phyloP scores from a whole-genome alignment of 148 eudicot species.

The Cornus controversa region DNA sequence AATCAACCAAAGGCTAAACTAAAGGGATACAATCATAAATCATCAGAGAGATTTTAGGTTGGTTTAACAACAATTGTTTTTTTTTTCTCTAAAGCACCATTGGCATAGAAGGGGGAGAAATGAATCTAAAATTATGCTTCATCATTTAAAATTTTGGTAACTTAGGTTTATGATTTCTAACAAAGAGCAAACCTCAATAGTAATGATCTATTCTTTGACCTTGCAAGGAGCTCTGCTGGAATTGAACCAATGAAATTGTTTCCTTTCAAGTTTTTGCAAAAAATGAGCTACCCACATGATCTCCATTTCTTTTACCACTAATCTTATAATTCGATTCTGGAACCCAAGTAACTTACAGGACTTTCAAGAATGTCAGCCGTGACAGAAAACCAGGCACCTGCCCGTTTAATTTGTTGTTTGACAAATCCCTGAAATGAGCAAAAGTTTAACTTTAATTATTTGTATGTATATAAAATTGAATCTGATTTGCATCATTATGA shows the following conservation, averaged over 20 bases:
- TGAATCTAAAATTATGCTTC: too few relatives aligned
- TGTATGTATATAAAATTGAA: too few relatives aligned
- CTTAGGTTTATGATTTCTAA: not conserved
- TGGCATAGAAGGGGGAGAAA: too few relatives aligned
- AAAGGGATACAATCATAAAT: too few relatives aligned
- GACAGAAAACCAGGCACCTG: conserved; percentile 34
- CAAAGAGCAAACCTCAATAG: conserved; percentile 28
- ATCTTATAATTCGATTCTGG: not conserved
- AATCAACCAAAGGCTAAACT: too few relatives aligned
- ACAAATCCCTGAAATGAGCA: conserved; percentile 41
- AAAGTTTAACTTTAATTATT: not conserved
- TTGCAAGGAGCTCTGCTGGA: conserved; percentile 29
- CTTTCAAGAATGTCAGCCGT: conserved; percentile 21
- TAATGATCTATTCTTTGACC: conserved; percentile 20
- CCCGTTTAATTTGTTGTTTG: conserved; percentile 45
- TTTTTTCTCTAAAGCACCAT: too few relatives aligned
- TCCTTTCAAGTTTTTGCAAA: conserved; percentile 28
- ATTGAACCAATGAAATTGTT: conserved; percentile 32
- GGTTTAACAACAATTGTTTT: too few relatives aligned
- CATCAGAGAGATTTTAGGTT: too few relatives aligned
- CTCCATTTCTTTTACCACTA: not conserved
- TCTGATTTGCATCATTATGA: too few relatives aligned
- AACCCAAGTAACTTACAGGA: conserved; percentile 29
- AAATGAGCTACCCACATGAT: not conserved
- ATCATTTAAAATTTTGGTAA: too few relatives aligned